Evolutionary conservation across 2,329 filamentous ascomycete species (phyloP), one percentile per base, ranked within the genome.

Genomic region (Trichoderma breve): DNA sequence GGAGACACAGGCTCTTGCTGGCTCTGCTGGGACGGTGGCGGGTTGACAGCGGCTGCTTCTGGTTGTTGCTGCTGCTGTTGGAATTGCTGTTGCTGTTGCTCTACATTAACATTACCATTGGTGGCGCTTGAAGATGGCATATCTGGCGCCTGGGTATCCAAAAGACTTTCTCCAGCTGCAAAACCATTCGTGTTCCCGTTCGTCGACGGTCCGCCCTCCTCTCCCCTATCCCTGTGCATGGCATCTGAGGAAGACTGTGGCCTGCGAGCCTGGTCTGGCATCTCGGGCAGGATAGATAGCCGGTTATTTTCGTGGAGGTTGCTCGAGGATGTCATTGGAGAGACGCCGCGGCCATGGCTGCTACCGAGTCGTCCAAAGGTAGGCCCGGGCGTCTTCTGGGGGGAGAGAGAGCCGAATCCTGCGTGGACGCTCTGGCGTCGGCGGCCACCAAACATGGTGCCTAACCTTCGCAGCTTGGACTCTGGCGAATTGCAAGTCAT

Each of bases 391-490:
- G 85, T 83, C 78, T 89, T 91, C 43, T 84, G 82, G 2, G 87
- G 85, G 0, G 86, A 91, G 24, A 70, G 55, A 15, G 66, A 70
- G 72, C 84, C 88, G 78, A 87, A 91, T 55, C 90, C 83, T 73
- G 86, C 86, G 80, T 93, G 85, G 71, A 92, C 84, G 79, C 90
- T 93, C 79, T 92, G 90, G 51, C 91, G 85, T 72, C 90, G 84
- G 26, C 90, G 86, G 32, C 88, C 87, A 21, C 81, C 80, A 58
- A 93, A 86, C 83, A 93, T 91, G 14, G 91, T 93, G 18, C 91
- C 91, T 68, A 93, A 86, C 70, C 90, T 87, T 61, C 90, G 85
- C 55, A 90, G 77, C 75, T 87, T 89, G 71, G 87, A 88, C 76
- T 89, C 88, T 77, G n/a, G 57, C 28, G 26, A 58, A 36, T 26